Evolutionary conservation across 495 filamentous ascomycete species (phyloP), one percentile per base, ranked within the genome.

Genomic region (Niebla homalea): DNA sequence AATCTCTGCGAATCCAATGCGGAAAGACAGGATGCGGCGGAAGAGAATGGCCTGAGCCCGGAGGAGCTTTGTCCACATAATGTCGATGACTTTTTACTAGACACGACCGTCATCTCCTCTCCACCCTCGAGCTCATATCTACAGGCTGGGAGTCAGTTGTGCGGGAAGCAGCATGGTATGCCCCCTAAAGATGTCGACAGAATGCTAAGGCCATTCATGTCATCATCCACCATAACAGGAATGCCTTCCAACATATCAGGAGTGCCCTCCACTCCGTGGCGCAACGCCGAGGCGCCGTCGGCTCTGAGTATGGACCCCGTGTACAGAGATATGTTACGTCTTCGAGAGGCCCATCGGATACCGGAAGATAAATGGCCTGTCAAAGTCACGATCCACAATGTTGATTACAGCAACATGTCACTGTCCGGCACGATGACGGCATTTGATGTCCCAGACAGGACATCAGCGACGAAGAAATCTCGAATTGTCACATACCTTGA

Each of bases 371-470:
- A 75, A 16, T 87, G 83, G 83, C 80, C 83, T 5, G 83, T 87
- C 42, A 81, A 80, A 53, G 80, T 87, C 39, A 83, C 76, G 21
- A 77, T 87, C 47, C 80, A 86, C 58, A 70, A 74, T 45, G 73
- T 86, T 54, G 79, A 87, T 62, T 75, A 77, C 52, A 60, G 64
- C 2, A 69, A 66, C 14, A 80, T 82, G 77, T 80, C 77, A 7
- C 60, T 85, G n/a, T 72, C 80, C 15, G 83, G 83, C 4, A 85
- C 83, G 3, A 87, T 87, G 83, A 81, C 85, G 66, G 83, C 83
- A 11, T 85, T 80, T 68, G 78, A 85, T 55, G 82, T 83, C n/a
- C 84, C 77, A 12, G 73, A 72, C 54, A 75, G 73, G 59, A 64
- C 64, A 11, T 72, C 69, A 1, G 70, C 70, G 14, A 71, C 70